Evolutionary conservation across 257 asterid genomes (phyloP).

Genomic region (Solanum clarkiae): DNA sequence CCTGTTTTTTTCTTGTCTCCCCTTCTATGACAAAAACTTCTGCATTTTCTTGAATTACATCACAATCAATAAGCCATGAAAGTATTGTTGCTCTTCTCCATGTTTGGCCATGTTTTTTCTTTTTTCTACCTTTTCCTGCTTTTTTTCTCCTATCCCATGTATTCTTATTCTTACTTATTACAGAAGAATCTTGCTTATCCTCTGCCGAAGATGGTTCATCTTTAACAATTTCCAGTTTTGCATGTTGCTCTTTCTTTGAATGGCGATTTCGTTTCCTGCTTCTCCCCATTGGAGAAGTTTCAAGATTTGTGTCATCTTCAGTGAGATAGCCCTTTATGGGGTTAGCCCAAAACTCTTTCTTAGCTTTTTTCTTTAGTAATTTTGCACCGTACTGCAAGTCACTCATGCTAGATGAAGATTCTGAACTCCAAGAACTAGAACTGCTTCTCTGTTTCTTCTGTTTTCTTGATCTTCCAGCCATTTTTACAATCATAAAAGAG

Average conservation of each 20-base stretch:
- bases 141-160: neutral
- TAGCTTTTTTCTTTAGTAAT: neutral
- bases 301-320: neutral
- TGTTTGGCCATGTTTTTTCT: neutral
- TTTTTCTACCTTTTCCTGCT: neutral
- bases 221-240: neutral
- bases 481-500: neutral
- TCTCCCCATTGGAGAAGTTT: neutral
- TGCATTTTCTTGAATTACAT: slow-evolving; percentile 12
- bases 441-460: neutral
- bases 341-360: neutral
- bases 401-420: neutral
- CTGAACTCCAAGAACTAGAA: neutral
- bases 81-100: slow-evolving; percentile 19
- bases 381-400: neutral
- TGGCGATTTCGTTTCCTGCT: neutral
- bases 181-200: neutral
- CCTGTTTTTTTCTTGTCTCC: slow-evolving; percentile 7
- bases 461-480: slow-evolving; percentile 2
- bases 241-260: neutral
- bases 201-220: neutral
- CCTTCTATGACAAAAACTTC: slow-evolving; percentile 3
- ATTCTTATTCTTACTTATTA: neutral
- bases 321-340: neutral
- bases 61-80: slow-evolving; percentile 36